Percentiles rank a stretch among this genome's conserved stretches.
These are phyloP conservation scores for Blastobotrys malaysiensis DNA, from an alignment of 1,139 yeast species.

Conservation along the genomic window DNA sequence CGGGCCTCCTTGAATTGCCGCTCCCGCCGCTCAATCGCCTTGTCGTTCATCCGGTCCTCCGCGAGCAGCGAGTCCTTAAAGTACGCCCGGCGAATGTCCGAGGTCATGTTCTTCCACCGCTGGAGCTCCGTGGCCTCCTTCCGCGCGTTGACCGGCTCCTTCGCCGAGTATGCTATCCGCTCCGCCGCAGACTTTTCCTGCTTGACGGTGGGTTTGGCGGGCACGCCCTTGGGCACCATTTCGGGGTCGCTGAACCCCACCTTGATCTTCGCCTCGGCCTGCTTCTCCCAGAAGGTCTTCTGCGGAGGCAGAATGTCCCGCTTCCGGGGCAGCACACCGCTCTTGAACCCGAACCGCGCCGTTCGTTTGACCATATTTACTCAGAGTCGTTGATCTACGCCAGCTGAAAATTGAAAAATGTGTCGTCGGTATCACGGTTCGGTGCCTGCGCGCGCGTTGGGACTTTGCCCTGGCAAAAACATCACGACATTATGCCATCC, in stretches of 20 bases:
- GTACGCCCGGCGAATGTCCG: constrained; percentile 68
- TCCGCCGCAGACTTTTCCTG: constrained; percentile 50
- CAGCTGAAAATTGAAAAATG: not conserved
- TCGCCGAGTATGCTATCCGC: constrained; percentile 49
- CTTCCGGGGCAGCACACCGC: constrained; percentile 76
- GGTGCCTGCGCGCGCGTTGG: not conserved
- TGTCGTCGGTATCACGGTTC: not conserved
- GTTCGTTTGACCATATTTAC: constrained; percentile 42
- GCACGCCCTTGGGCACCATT: constrained; percentile 63
- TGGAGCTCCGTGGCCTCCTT: constrained; percentile 42
- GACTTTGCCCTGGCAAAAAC: not conserved
- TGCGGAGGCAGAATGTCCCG: constrained; percentile 59
- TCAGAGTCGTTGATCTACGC: not conserved
- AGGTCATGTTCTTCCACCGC: constrained; percentile 50
- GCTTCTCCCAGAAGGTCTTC: constrained; percentile 33
- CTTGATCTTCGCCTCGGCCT: constrained; percentile 43
- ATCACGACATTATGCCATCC: not conserved
- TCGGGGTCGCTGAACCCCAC: constrained; percentile 73
- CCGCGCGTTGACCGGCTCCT: constrained; percentile 33
- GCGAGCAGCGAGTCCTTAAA: constrained; percentile 58
- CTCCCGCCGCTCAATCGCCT: constrained; percentile 27
- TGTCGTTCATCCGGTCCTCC: constrained; percentile 51
- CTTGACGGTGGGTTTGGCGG: constrained; percentile 50
- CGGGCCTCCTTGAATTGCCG: constrained; percentile 30
- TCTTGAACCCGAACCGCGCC: constrained; percentile 49